These are phyloP conservation scores for Salicornia ramosissima DNA, from an alignment of 148 eudicot genomes.

Conservation along the genomic window DNA sequence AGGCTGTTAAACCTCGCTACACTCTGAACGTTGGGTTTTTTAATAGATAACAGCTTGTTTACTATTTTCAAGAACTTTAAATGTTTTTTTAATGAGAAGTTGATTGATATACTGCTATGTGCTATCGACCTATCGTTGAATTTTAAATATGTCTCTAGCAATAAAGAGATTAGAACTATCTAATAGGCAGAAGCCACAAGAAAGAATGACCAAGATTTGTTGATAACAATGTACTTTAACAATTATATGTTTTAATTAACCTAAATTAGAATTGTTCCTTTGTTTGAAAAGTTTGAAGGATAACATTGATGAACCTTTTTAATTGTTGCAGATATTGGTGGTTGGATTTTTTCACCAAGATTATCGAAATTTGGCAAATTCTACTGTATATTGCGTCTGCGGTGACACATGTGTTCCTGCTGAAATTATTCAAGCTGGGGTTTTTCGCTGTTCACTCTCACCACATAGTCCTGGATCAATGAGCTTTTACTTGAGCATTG, in stretches of 20 bases:
- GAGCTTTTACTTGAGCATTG: constrained; percentile 68
- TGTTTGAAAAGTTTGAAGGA: background rate
- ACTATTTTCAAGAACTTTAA: too few species aligned
- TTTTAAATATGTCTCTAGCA: background rate
- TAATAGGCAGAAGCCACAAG: background rate
- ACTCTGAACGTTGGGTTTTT: too few species aligned
- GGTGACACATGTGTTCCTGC: constrained; percentile 63
- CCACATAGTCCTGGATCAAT: constrained; percentile 64
- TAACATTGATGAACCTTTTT: background rate
- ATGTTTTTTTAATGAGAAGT: background rate
- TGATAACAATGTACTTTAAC: background rate
- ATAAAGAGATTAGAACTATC: background rate
- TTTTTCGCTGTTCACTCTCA: constrained; percentile 65
- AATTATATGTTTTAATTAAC: background rate
- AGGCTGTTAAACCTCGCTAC: too few species aligned
- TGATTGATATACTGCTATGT: background rate
- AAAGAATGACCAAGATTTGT: background rate
- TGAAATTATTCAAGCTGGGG: constrained; percentile 70
- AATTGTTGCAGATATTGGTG: constrained; percentile 65
- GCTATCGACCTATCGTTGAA: background rate
- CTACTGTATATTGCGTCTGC: constrained; percentile 54
- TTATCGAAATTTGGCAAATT: constrained; percentile 41
- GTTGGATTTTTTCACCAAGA: constrained; percentile 65
- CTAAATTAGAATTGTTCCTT: background rate
- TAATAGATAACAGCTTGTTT: too few species aligned